phyloP scores from a whole-genome alignment of 163 green algal species.

The Chlamydomonas reinhardtii region DNA sequence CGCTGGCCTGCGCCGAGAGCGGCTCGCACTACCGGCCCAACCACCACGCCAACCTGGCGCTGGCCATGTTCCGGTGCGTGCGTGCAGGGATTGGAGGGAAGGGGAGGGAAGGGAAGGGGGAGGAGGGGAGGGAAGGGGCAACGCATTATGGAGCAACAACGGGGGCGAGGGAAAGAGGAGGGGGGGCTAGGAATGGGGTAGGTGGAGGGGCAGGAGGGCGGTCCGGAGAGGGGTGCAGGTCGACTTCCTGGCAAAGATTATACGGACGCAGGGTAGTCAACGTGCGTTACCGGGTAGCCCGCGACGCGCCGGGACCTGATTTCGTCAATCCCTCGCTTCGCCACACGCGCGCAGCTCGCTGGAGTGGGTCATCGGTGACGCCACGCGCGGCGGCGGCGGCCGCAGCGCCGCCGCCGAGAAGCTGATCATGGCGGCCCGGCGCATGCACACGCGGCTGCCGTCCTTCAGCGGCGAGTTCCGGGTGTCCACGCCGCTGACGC shows the following conservation, averaged over 20 bases:
- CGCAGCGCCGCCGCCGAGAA: conserved; percentile 12
- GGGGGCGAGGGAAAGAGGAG: too few relatives aligned
- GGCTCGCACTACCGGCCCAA: conserved; percentile 95
- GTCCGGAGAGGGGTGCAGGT: too few relatives aligned
- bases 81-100: background rate
- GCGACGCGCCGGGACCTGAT: too few relatives aligned
- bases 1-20: conserved; percentile 85
- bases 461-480: conserved; percentile 95
- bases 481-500: conserved; percentile 89
- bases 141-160: too few relatives aligned
- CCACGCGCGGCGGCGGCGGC: conserved; percentile 18
- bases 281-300: too few relatives aligned
- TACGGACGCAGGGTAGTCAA: too few relatives aligned
- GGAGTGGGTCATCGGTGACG: conserved; percentile 85
- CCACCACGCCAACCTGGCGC: conserved; percentile 82
- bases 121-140: background rate
- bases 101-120: background rate
- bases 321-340: background rate
- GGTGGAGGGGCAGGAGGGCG: too few relatives aligned
- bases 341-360: conserved; percentile 60
- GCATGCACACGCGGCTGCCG: conserved; percentile 88
- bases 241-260: too few relatives aligned
- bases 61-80: conserved; percentile 79
- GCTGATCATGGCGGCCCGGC: conserved; percentile 75
- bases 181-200: too few relatives aligned